Evolutionary conservation across 352 stramenopile species (phyloP).

Genomic region (Saprolegnia diclina): DNA sequence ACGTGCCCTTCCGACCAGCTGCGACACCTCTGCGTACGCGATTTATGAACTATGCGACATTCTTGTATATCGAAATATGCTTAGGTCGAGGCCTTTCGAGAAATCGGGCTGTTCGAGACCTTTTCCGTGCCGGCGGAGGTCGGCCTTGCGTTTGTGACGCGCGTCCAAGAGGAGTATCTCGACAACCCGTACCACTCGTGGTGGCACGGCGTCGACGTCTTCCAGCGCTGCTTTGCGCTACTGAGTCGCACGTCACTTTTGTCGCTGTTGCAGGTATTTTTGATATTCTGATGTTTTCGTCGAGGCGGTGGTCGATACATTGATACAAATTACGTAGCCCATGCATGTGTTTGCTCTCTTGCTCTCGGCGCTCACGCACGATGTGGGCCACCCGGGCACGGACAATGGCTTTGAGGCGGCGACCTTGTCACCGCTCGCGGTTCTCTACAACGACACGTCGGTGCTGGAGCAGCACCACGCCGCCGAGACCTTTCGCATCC

Average conservation of each 20-base stretch:
- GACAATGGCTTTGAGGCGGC: conserved; percentile 41
- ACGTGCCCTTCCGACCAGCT: conserved; percentile 51
- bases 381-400: conserved; percentile 38
- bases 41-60: conserved; percentile 48
- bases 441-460: conserved; percentile 37
- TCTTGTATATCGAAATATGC: conserved; percentile 24
- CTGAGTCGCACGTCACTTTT: conserved; percentile 32
- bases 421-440: conserved; percentile 29
- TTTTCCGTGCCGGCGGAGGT: conserved; percentile 52
- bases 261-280: conserved; percentile 29
- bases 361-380: conserved; percentile 32
- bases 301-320: no score
- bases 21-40: conserved; percentile 49
- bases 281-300: no score
- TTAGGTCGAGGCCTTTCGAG: conserved; percentile 11
- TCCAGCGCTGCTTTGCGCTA: conserved; percentile 50
- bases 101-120: conserved; percentile 36
- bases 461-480: conserved; percentile 44
- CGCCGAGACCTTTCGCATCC: conserved; percentile 29
- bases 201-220: conserved; percentile 79
- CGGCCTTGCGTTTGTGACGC: conserved; percentile 51
- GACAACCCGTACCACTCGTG: conserved; percentile 82
- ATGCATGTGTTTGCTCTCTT: conserved; percentile 36
- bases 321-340: conserved; percentile 32
- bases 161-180: conserved; percentile 50